Evolutionary conservation across 1,284 basidiomycete genomes (phyloP), one percentile per base, ranked within the genome.

Genomic region (Heterobasidion irregulare): DNA sequence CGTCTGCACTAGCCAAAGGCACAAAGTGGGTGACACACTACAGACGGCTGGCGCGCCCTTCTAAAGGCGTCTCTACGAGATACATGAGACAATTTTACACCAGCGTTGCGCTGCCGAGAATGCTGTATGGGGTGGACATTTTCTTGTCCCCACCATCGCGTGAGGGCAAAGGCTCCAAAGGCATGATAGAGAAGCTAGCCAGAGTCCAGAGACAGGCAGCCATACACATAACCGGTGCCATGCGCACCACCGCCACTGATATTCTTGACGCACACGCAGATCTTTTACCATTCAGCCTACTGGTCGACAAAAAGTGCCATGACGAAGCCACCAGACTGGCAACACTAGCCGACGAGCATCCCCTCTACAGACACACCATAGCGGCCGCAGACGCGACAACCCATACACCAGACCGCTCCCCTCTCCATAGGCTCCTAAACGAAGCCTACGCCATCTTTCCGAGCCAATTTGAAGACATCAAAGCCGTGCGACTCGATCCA

Each of bases 141-240:
- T 53, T 36, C 35, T 15, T 52, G 6, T 16, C 13, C 16, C 50
- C 50, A 16, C n/a, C 50, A 9, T 10, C 12, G 18, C 38, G 19
- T 13, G 6, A 16, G 16, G 15, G 34, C 6, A 34, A 43, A 36
- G 50, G 2, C 38, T 52, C 50, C 2, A 43, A 8, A 0, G 26
- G 16, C 4, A 9, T 43, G 3, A 49, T 60, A 6, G 38, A 18
- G 0, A 19, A 32, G 26, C 58, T 77, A 0, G 57, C 56, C 0
- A 16, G 45, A 1, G 58, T 75, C 0, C 75, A 77, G 54, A 13
- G 69, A 0, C 53, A 62, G 13, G 72, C 70, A 2, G 64, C 67
- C 0, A 57, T 69, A 0, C 44, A 58, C 1, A 67, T 72, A 1
- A 70, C 70, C 1, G 74, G 73, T 0, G 72, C 67, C 0, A 58